Conservation (phyloP, 1,284 basidiomycete genomes). For the Phellopilus nigrolimitatus region DNA sequence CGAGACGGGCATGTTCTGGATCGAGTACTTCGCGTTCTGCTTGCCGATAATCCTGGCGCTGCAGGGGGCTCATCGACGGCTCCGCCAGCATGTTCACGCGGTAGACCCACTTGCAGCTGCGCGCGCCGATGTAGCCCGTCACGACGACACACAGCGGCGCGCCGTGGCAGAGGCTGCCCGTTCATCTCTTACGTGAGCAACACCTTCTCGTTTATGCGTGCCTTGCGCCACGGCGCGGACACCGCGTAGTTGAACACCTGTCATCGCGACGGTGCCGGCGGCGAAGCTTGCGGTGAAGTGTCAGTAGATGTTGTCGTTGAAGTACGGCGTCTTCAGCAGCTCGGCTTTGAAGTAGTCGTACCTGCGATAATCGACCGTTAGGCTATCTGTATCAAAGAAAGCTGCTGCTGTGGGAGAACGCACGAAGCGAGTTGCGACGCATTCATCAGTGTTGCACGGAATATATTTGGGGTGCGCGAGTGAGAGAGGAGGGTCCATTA, state of each 20-base stretch:
- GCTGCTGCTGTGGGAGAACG: no score
- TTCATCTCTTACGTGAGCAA: constrained; percentile 60
- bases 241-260: constrained; percentile 52
- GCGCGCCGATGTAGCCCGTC: constrained; percentile 54
- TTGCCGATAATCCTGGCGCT: constrained; percentile 53
- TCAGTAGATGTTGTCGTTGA: no score
- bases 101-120: constrained; percentile 55
- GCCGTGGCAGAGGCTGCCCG: constrained; percentile 51
- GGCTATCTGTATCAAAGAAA: no score
- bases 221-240: constrained; percentile 50
- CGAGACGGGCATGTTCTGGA: constrained; percentile 56
- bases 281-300: no score
- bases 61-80: constrained; percentile 48
- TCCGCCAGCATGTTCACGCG: constrained; percentile 46
- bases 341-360: no score
- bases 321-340: no score
- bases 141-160: constrained; percentile 49
- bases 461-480: no score
- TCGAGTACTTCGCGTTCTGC: constrained; percentile 46
- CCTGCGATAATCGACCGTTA: no score
- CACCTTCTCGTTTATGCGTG: constrained; percentile 45
- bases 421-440: no score
- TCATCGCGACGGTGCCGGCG: no score
- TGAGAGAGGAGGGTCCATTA: no score
- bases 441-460: no score